Evolutionary conservation across 2,329 filamentous ascomycete species (phyloP), one percentile per base, ranked within the genome.

Genomic region (Microdochium paspali): DNA sequence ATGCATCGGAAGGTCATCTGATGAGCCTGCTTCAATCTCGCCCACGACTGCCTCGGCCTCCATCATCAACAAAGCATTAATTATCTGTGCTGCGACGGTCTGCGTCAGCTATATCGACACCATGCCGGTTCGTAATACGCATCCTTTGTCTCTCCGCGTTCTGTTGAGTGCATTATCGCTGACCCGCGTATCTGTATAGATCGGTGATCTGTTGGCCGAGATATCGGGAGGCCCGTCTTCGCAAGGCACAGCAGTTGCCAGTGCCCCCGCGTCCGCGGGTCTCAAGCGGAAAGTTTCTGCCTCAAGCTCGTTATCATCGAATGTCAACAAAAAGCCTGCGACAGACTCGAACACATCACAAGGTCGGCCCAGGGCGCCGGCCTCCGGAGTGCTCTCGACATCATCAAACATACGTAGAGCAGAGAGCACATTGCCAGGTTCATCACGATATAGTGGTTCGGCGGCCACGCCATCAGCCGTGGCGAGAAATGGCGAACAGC

Each of bases 171-270:
- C 46, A 40, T 42, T 50, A 42, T 45, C 54, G 50, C 50, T 54
- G 55, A 56, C 47, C 49, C 48, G 43, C 20, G 21, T 48, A 46
- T 44, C 49, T 48, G 39, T 51, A 40, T 50, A 77, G 73, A 79
- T 80, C 55, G 65, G 71, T 51, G 76, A 80, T 53, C 66, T 80
- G n/a, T 69, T 80, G 28, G 80, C 78, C 54, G 75, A 79, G 59
- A 84, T 84, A 54, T 77, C 70, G 53, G 80, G 79, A 58, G 71
- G 72, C 52, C 56, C 71, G 13, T 54, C 54, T 10, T 32, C 58
- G 3, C 42, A 10, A 25, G 26, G 23, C 42, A 23, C 42, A n/a
- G n/a, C 23, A 3, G 13, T 5, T 12, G 6, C 35, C 13, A 57
- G 57, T 46, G 51, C 61, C 15, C 53, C 61, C 44, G 49, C 52